These are phyloP conservation scores for Penicillium palitans DNA, from an alignment of 2,329 filamentous ascomycete species.

Conservation along the genomic window DNA sequence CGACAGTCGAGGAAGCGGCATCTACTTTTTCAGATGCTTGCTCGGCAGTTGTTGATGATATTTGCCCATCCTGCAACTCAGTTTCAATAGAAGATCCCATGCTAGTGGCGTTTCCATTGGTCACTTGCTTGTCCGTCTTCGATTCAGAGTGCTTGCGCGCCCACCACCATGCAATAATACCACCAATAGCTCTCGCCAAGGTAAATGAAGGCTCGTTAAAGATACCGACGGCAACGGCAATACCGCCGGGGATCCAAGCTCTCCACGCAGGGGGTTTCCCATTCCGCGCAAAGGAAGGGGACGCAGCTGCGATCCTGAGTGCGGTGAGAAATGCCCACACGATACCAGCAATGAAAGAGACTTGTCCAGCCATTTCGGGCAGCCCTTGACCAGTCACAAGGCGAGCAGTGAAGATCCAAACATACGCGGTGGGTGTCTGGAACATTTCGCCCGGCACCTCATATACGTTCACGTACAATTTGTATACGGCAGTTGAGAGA, in stretches of 20 bases:
- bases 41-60: constrained; percentile 43
- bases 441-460: constrained; percentile 85
- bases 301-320: constrained; percentile 60
- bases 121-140: background rate
- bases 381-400: constrained; percentile 89
- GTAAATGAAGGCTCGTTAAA: constrained; percentile 98
- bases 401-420: constrained; percentile 96
- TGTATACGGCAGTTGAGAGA: constrained; percentile 82
- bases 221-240: constrained; percentile 89
- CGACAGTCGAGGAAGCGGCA: constrained; percentile 62
- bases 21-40: constrained; percentile 33
- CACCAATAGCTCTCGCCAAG: constrained; percentile 79
- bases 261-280: constrained; percentile 59
- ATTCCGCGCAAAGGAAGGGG: constrained; percentile 31
- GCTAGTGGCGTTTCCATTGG: background rate
- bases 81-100: constrained; percentile 1
- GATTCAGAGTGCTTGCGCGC: constrained; percentile 43
- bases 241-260: constrained; percentile 80
- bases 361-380: constrained; percentile 78
- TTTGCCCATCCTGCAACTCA: constrained; percentile 1
- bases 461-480: constrained; percentile 87
- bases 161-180: constrained; percentile 78
- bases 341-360: constrained; percentile 70
- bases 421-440: constrained; percentile 89
- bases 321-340: constrained; percentile 73